Conservation (phyloP, 2,329 filamentous ascomycete species). For the Fusarium sp. region DNA sequence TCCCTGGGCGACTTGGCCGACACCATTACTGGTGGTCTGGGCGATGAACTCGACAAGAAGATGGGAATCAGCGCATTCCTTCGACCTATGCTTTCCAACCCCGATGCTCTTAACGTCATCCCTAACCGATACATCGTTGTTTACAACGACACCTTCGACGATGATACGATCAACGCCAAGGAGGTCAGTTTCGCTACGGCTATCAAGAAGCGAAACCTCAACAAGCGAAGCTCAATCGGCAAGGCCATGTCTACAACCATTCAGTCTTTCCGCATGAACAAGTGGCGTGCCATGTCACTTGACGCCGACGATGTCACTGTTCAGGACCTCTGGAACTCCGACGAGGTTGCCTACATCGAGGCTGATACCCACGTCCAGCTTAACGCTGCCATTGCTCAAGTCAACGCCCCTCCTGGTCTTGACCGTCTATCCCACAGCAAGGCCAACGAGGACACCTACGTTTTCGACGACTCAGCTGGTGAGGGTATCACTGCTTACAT, state of each 20-base stretch:
- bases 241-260: conserved; percentile 62
- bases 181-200: conserved; percentile 61
- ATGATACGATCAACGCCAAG: conserved; percentile 63
- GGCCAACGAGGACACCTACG: conserved; percentile 50
- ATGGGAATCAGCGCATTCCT: conserved; percentile 50
- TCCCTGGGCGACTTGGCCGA: conserved; percentile 35
- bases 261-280: conserved; percentile 60
- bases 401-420: conserved; percentile 66
- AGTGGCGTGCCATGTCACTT: conserved; percentile 66
- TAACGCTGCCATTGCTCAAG: conserved; percentile 62
- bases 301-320: conserved; percentile 66
- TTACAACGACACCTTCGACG: conserved; percentile 67
- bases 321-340: conserved; percentile 60
- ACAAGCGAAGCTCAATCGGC: conserved; percentile 63
- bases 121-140: conserved; percentile 73
- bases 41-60: conserved; percentile 31
- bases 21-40: conserved; percentile 23
- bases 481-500: conserved; percentile 71
- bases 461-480: conserved; percentile 66
- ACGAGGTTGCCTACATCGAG: conserved; percentile 67
- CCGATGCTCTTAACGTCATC: conserved; percentile 62
- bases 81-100: conserved; percentile 61
- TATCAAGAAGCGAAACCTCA: conserved; percentile 69
- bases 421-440: conserved; percentile 63
- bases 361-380: conserved; percentile 63